Evolutionary conservation across 176 grass and related monocot genomes (phyloP).

Genomic region (Oropetium thomaeum): DNA sequence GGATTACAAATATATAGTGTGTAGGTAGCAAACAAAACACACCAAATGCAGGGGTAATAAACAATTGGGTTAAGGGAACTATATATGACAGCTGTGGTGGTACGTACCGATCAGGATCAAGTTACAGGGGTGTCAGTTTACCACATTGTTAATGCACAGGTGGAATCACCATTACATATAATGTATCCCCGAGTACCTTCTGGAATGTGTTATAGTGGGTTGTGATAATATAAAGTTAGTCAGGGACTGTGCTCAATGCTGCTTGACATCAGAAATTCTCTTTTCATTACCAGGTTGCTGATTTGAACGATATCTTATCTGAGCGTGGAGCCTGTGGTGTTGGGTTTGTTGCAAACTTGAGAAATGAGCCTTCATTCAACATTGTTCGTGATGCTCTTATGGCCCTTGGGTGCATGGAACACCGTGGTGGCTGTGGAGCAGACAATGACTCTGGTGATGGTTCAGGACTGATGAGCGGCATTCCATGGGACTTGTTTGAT

Average conservation of each 20-base stretch:
- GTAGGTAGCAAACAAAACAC: slow-evolving; percentile 22
- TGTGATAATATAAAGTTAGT: background rate
- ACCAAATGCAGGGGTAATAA: slow-evolving; percentile 43
- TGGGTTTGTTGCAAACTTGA: slow-evolving; percentile 96
- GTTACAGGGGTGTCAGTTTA: slow-evolving; percentile 19
- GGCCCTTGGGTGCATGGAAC: slow-evolving; percentile 99
- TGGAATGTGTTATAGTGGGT: slow-evolving; percentile 18
- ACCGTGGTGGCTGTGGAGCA: slow-evolving; percentile 94
- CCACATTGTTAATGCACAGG: slow-evolving; percentile 32
- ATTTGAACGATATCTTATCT: slow-evolving; percentile 82
- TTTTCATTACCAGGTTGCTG: slow-evolving; percentile 49
- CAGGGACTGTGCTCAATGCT: background rate
- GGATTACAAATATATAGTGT: background rate
- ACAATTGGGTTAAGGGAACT: background rate
- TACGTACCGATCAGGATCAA: slow-evolving; percentile 33
- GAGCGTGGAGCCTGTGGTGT: slow-evolving; percentile 98
- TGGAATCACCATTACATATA: background rate
- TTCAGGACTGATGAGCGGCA: slow-evolving; percentile 77
- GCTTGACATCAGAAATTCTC: background rate
- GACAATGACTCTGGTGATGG: slow-evolving; percentile 99
- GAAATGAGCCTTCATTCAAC: slow-evolving; percentile 83
- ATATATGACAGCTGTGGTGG: slow-evolving; percentile 43
- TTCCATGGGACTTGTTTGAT: slow-evolving; percentile 89
- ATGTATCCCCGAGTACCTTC: background rate
- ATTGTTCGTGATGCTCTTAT: slow-evolving; percentile 78